These are phyloP conservation scores for Tolypocladium nubicola DNA, from an alignment of 2,329 filamentous ascomycete species.

Conservation along the genomic window DNA sequence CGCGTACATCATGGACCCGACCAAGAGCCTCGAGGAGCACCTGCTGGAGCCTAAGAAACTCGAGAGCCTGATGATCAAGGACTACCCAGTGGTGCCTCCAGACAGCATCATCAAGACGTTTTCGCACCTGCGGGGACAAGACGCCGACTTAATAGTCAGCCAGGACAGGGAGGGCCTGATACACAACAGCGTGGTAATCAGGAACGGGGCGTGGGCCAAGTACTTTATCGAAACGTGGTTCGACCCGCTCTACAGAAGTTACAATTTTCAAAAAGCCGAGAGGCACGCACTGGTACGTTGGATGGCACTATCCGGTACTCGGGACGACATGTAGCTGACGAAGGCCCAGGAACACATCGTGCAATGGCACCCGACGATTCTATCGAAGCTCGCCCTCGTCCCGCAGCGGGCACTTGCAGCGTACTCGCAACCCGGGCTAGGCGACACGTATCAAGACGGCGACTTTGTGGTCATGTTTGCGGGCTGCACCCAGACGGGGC, in stretches of 20 bases:
- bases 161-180: conserved; percentile 77
- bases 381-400: conserved; percentile 82
- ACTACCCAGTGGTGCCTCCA: conserved; percentile 80
- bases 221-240: conserved; percentile 96
- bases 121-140: conserved; percentile 61
- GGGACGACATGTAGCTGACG: conserved; percentile 13
- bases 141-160: conserved; percentile 72
- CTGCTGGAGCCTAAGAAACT: conserved; percentile 58
- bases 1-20: conserved; percentile 79
- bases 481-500: conserved; percentile 51
- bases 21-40: conserved; percentile 56
- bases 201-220: conserved; percentile 80
- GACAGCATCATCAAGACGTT: conserved; percentile 97
- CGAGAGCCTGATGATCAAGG: conserved; percentile 71
- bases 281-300: conserved; percentile 70
- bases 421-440: conserved; percentile 50
- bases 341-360: conserved; percentile 63
- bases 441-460: conserved; percentile 65
- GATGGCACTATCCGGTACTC: background rate
- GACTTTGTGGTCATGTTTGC: conserved; percentile 76
- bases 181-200: conserved; percentile 67
- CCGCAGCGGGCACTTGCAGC: conserved; percentile 77
- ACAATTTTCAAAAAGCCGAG: conserved; percentile 95
- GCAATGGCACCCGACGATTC: conserved; percentile 94
- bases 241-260: conserved; percentile 83